Evolutionary conservation across 2,329 filamentous ascomycete genomes (phyloP).

Genomic region (Colletotrichum tropicicola): DNA sequence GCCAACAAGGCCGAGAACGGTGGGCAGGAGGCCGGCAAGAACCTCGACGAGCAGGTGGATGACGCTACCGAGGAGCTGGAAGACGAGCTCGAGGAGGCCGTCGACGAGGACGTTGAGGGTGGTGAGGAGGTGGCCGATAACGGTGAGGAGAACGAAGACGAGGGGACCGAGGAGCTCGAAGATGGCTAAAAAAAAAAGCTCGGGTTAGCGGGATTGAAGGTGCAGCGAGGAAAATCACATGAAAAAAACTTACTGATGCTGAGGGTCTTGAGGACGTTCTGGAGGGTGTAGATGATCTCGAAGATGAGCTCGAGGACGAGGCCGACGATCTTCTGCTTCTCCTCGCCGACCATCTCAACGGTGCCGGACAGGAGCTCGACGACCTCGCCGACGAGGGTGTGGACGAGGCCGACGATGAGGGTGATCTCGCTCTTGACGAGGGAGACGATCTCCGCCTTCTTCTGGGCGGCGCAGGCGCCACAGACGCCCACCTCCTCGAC

Average conservation of each 20-base stretch:
- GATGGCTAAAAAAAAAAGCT: slow-evolving; percentile 21
- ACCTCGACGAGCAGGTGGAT: slow-evolving; percentile 13
- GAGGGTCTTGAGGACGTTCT: slow-evolving; percentile 19
- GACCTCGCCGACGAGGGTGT: slow-evolving; percentile 4
- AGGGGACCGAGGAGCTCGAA: slow-evolving; percentile 26
- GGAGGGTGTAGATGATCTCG: slow-evolving; percentile 12
- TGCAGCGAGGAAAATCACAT: not conserved
- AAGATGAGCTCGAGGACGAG: slow-evolving; percentile 21
- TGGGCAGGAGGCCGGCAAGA: slow-evolving; percentile 24
- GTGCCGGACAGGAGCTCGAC: slow-evolving; percentile 1
- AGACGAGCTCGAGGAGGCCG: slow-evolving; percentile 14
- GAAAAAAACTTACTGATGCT: not conserved
- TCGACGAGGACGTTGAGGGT: slow-evolving; percentile 20
- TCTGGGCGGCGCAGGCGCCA: not conserved
- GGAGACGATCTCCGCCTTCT: slow-evolving; percentile 14
- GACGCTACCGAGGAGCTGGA: slow-evolving; percentile 12
- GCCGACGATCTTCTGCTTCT: slow-evolving; percentile 21
- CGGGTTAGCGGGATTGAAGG: not conserved
- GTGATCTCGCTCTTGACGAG: slow-evolving; percentile 24
- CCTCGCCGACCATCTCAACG: slow-evolving; percentile 21
- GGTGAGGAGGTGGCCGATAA: slow-evolving; percentile 16
- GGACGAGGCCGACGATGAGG: slow-evolving; percentile 15
- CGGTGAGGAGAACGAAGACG: slow-evolving; percentile 18
- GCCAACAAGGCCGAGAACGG: slow-evolving; percentile 5
- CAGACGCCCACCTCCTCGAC: slow-evolving; percentile 5